Evolutionary conservation across 352 stramenopile genomes (phyloP), one percentile per base, ranked within the genome.

Genomic region (Globisporangium canariense): DNA sequence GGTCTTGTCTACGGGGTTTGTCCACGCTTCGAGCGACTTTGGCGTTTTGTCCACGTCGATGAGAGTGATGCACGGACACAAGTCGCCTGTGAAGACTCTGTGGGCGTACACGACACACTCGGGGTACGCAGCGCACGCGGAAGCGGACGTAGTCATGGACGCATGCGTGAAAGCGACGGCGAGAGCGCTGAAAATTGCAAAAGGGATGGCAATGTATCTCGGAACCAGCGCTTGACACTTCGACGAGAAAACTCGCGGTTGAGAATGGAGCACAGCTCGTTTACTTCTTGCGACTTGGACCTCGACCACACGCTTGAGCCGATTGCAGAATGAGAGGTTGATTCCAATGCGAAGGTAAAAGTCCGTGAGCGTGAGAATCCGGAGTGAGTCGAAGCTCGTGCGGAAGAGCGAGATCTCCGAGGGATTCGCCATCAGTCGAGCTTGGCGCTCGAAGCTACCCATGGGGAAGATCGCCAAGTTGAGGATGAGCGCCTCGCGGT

Each of bases 41-140:
- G 51, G 54, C 0, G n/a, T 38, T n/a, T 46, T 43, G 50, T 75
- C 30, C 11, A 69, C 53, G 22, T 81, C 66, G 45, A 87, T 69
- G 10, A 76, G 58, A 14, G 70, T 63, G 5, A 77, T 53, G 40
- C 72, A 87, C 5, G 74, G 69, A 30, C 74, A 87, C 9, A 64
- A 34, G 0, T 47, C 28, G 7, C 49, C 49, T 1, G 25, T 55
- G 8, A 62, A 54, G 0, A 70, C 4, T 16, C 68, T 53, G 16
- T 73, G 61, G 0, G 68, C 70, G 10, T 76, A 64, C 4, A 73
- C 28, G 0, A 64, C 52, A 30, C 77, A 86, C 45, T 81, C 62
- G 3, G 57, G 28, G 22, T 79, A 64, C 3, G 30, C 22, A 0
- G 54, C 8, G 14, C 68, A 83, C 0, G 64, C 65, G 0, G 61